Evolutionary conservation across 1,284 basidiomycete genomes (phyloP), one percentile per base, ranked within the genome.

Genomic region (Leccinum solheimii): DNA sequence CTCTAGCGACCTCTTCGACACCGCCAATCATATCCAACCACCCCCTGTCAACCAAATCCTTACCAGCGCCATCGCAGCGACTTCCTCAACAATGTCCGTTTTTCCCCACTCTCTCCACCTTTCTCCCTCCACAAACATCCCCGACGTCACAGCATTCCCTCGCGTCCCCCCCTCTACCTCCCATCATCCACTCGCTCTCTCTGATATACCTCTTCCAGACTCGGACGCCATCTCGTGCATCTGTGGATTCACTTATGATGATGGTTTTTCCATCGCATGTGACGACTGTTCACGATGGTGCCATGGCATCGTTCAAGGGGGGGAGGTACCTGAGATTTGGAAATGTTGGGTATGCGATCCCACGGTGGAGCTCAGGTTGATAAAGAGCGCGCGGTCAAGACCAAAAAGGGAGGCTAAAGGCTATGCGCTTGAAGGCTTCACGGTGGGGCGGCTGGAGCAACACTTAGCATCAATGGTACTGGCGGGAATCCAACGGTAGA

Each of bases 211-310:
- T n/a, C 67, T 69, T 32, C 65, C 75, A 27, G 80, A 81, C 64
- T 69, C 75, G 40, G 81, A 83, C 32, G 75, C 79, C 55, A 87
- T 90, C 60, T 77, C 79, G 53, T 94, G 93, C 71, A 90, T 93
- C 57, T 94, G 92, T 69, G 86, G 84, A 5, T 81, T 80, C 64
- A 79, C 84, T 50, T 84, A 88, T 68, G 95, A 96, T 77, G 94
- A 96, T 73, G 95, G 95, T 16, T 95, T 94, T 77, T 92, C 90
- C 16, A 94, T 97, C 62, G 93, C 92, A 27, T 98, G 95, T 77
- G 96, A 97, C 74, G 78, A 82, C 57, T 98, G 96, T 75, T 84
- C 85, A 26, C 85, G 92, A 19, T 97, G 95, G 95, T 93, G 92
- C 70, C 95, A 98, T 76, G 91, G 84, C 36, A 90, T 94, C 69